A percentile compares a stretch with the other conserved stretches of the same genome.
These are phyloP conservation scores for Fragaria ananassa DNA, from an alignment of 306 rosid species.

Conservation along the genomic window DNA sequence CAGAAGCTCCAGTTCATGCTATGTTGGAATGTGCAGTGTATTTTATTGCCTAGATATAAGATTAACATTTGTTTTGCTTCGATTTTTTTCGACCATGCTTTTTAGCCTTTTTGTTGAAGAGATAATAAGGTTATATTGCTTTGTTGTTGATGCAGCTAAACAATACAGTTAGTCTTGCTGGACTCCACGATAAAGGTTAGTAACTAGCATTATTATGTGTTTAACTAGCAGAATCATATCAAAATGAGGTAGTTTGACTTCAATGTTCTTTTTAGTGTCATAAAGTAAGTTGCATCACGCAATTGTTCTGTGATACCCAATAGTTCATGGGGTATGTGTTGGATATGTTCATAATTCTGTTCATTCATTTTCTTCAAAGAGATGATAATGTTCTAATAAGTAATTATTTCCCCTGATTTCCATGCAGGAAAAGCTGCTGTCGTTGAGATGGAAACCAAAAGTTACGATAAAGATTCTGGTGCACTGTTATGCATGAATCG, in stretches of 20 bases:
- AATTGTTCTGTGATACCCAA: neutral
- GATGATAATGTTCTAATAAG: neutral
- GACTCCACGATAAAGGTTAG: conserved; percentile 94
- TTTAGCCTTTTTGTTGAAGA: conserved; percentile 14
- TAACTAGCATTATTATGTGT: conserved; percentile 18
- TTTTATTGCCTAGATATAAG: neutral
- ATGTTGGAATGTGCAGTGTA: neutral
- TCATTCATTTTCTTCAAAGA: neutral
- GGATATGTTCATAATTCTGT: neutral
- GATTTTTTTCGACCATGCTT: neutral
- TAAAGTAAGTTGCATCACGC: neutral
- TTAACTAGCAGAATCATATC: conserved; percentile 10
- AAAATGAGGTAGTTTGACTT: conserved; percentile 1
- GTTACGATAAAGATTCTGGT: conserved; percentile 73
- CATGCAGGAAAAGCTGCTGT: conserved; percentile 92
- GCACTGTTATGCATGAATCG: conserved; percentile 84
- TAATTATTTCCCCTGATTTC: neutral
- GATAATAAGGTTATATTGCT: conserved; percentile 11
- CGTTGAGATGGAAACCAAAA: conserved; percentile 85
- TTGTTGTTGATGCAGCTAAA: conserved; percentile 52
- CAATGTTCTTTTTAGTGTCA: neutral
- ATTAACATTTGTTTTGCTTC: neutral
- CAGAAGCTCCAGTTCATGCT: conserved; percentile 9
- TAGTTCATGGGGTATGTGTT: neutral
- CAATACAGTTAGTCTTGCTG: conserved; percentile 67